Evolutionary conservation across 805 yeast genomes (phyloP).

Genomic region (Metschnikowia kunwiensis): DNA sequence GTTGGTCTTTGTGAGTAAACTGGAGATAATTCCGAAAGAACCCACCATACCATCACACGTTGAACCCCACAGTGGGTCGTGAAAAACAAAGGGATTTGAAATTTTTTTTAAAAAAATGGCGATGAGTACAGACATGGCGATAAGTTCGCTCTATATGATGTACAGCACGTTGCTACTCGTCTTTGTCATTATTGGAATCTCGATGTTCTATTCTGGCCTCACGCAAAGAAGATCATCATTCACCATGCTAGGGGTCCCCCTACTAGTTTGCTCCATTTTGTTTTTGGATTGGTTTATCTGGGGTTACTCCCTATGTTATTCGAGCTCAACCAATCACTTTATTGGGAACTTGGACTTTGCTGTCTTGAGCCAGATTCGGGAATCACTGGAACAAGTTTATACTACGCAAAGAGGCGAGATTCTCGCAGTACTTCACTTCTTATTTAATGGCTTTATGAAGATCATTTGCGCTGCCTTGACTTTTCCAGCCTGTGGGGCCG

Average conservation of each 20-base stretch:
- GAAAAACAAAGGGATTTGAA: not conserved
- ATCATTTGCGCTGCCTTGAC: constrained; percentile 38
- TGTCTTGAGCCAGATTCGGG: constrained; percentile 20
- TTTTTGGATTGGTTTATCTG: constrained; percentile 44
- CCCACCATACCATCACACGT: no score
- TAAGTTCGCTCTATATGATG: constrained; percentile 35
- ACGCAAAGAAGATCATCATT: constrained; percentile 42
- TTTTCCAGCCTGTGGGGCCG: constrained; percentile 44
- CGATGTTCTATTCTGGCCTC: constrained; percentile 41
- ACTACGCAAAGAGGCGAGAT: constrained; percentile 40
- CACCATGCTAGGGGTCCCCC: constrained; percentile 38
- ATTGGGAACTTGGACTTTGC: constrained; percentile 34
- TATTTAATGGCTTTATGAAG: constrained; percentile 40
- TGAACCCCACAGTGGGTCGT: no score
- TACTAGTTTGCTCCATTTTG: constrained; percentile 29
- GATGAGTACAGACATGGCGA: constrained; percentile 7
- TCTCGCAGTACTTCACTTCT: constrained; percentile 33
- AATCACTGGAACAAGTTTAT: constrained; percentile 17
- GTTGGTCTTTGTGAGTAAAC: no score
- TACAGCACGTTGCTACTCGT: constrained; percentile 33
- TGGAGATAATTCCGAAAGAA: no score
- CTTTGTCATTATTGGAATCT: constrained; percentile 33
- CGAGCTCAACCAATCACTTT: constrained; percentile 31
- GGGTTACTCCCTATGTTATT: constrained; percentile 43
- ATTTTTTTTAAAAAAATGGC: constrained; percentile 3